Evolutionary conservation across 345 rosid genomes (phyloP), one percentile per base, ranked within the genome.

Genomic region (Boechera retrofracta): DNA sequence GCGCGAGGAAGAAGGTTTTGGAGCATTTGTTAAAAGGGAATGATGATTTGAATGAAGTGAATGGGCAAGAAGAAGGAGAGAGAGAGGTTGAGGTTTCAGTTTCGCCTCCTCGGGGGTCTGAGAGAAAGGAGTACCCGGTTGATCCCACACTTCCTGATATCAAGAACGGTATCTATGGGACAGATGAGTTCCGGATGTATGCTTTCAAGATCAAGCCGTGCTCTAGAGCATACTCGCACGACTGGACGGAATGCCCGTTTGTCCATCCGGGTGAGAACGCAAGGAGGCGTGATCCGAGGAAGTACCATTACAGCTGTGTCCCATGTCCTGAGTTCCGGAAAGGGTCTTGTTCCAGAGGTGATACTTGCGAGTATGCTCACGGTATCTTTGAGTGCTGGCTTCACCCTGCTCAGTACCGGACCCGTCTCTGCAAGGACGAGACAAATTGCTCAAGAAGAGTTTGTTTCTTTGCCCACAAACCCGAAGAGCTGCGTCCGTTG

Each of bases 231-330:
- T 94, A 94, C 81, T 92, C 97, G 0, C 98, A 94, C 36, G 98
- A 94, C 41, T 90, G 98, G 98, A 94, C 97, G 0, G 97, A 94
- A 78, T 94, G 97, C 73, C 98, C 97, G 0, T 94, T 94, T 81
- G 97, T 89, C 79, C 98, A 92, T 75, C 98, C 97, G 0, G 97
- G 97, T 21, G 98, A 94, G 85, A 94, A 94, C 4, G 98, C 98
- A 3, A 86, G 98, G 89, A 82, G 97, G 26, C 92, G 97, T 60
- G 95, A 92, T 78, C 98, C 97, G 2, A 83, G 95, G 67, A 94
- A 92, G 71, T 92, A 88, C 38, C 93, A 86, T 69, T 94, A 94
- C 48, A 92, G 95, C 65, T 94, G 97, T 67, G 98, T 92, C 52
- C 98, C 98, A 0, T 94, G 98, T 75, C 98, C 98, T 0, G 97